Conservation (phyloP, 1,139 yeast genomes). For the Lodderomyces elongisporus region DNA sequence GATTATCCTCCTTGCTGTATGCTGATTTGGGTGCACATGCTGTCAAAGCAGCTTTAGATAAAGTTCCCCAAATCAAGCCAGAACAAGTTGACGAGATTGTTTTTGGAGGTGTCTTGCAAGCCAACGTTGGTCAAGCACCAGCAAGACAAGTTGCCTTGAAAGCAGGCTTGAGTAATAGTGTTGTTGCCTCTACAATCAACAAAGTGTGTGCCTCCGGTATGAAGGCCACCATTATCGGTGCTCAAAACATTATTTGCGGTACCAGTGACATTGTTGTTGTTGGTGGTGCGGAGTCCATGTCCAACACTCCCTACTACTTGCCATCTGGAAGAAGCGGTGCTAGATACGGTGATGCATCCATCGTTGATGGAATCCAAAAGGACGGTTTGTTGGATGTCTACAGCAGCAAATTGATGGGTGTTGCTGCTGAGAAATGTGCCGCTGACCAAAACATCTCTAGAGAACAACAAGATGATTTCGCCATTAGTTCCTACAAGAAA, state of each 20-base stretch:
- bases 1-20: conserved; percentile 66
- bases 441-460: conserved; percentile 58
- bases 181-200: conserved; percentile 86
- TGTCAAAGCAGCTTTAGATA: conserved; percentile 79
- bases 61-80: conserved; percentile 78
- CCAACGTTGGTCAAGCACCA: conserved; percentile 95
- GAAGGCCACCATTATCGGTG: conserved; percentile 85
- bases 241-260: conserved; percentile 86
- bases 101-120: conserved; percentile 90
- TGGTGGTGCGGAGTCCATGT: conserved; percentile 98
- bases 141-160: conserved; percentile 95
- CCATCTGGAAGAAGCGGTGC: conserved; percentile 84
- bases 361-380: conserved; percentile 84
- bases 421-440: conserved; percentile 95
- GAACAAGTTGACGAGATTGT: conserved; percentile 80
- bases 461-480: conserved; percentile 70
- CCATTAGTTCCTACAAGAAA: conserved; percentile 63
- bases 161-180: conserved; percentile 75
- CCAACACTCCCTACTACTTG: conserved; percentile 89
- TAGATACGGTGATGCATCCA: conserved; percentile 73
- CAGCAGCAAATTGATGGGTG: conserved; percentile 86
- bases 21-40: conserved; percentile 90
- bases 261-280: conserved; percentile 89
- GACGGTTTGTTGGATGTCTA: conserved; percentile 94
- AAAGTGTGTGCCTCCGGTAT: conserved; percentile 97